Evolutionary conservation across 176 grass and related monocot genomes (phyloP).

Genomic region (Cymbopogon citratus): DNA sequence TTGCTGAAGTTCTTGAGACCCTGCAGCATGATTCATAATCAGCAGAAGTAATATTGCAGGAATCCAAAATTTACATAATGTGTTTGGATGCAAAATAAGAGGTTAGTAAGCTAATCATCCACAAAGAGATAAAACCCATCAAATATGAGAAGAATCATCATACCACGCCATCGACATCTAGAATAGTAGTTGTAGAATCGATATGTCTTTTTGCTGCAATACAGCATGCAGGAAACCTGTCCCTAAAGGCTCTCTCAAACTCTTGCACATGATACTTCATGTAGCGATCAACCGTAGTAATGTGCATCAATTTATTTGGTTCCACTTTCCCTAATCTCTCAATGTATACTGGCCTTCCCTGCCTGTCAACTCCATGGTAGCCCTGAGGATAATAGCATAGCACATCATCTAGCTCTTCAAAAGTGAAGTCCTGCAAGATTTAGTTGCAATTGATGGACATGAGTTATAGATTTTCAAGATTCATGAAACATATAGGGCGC

Average conservation of each 20-base stretch:
- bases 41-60: background rate
- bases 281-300: conserved; percentile 80
- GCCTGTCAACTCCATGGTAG: conserved; percentile 81
- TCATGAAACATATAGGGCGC: background rate
- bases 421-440: conserved; percentile 63
- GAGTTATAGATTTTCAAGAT: background rate
- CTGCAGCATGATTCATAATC: conserved; percentile 26
- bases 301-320: conserved; percentile 68
- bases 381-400: conserved; percentile 73
- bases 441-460: background rate
- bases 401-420: conserved; percentile 77
- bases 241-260: conserved; percentile 71
- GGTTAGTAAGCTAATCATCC: background rate
- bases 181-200: conserved; percentile 75
- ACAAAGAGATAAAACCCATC: background rate
- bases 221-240: conserved; percentile 73
- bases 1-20: conserved; percentile 93
- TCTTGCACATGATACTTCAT: conserved; percentile 89
- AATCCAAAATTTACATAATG: background rate
- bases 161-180: conserved; percentile 91
- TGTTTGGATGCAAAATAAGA: background rate
- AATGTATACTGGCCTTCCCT: conserved; percentile 83
- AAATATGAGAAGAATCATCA: conserved; percentile 30
- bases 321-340: conserved; percentile 80
- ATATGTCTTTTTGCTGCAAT: conserved; percentile 71